A percentile compares a stretch with the other conserved stretches of the same genome.
These are phyloP conservation scores for Pichia cephalocereana DNA, from an alignment of 805 yeast genomes.

Conservation along the genomic window DNA sequence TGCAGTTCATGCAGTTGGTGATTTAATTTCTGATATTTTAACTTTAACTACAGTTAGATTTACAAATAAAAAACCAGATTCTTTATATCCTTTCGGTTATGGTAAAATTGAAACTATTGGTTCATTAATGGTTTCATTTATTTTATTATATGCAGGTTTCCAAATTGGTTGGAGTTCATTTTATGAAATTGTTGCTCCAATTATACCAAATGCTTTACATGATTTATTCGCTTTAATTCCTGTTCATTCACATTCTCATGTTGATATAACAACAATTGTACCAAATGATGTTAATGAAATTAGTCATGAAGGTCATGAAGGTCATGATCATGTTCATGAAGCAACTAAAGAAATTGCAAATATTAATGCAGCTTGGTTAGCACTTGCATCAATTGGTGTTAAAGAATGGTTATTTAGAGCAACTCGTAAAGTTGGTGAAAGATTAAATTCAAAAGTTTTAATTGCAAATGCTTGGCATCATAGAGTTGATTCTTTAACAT, in stretches of 20 bases:
- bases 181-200: constrained; percentile 55
- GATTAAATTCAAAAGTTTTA: constrained; percentile 76
- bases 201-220: constrained; percentile 51
- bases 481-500: constrained; percentile 86
- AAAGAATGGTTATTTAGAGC: constrained; percentile 85
- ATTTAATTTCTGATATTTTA: constrained; percentile 79
- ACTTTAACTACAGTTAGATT: constrained; percentile 84
- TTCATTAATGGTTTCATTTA: constrained; percentile 76
- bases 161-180: constrained; percentile 86
- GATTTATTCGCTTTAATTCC: constrained; percentile 45
- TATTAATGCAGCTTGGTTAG: constrained; percentile 94
- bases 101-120: constrained; percentile 94
- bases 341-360: constrained; percentile 26
- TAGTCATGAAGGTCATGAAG: constrained; percentile 26
- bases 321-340: constrained; percentile 25
- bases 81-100: constrained; percentile 64
- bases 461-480: constrained; percentile 99
- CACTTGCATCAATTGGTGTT: constrained; percentile 75
- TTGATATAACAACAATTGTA: constrained; percentile 4
- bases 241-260: constrained; percentile 47
- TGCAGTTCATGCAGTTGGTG: constrained; percentile 88
- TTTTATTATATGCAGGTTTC: constrained; percentile 77
- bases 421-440: constrained; percentile 70
- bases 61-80: constrained; percentile 50
- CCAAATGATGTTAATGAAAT: neutral